A percentile compares a stretch with the other conserved stretches of the same genome.
phyloP scores from a whole-genome alignment of 2,329 filamentous ascomycete species.

The Setomelanomma holmii region DNA sequence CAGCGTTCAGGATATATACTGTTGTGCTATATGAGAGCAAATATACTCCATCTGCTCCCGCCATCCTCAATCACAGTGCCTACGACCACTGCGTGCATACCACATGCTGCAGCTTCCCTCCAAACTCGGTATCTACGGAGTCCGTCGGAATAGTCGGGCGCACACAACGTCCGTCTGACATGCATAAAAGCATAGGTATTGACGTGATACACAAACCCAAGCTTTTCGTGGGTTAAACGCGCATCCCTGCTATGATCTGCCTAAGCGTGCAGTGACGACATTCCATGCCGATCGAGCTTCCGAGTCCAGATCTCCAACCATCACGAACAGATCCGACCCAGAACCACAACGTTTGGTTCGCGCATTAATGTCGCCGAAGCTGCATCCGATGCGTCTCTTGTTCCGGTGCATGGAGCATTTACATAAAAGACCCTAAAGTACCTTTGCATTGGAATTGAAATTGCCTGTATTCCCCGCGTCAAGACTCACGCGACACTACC shows the following conservation, averaged over 20 bases:
- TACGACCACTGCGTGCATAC: too few relatives aligned
- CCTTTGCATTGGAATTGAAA: not conserved
- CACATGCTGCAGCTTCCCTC: too few relatives aligned
- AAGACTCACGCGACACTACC: not conserved
- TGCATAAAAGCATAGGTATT: not conserved
- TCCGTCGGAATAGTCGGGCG: not conserved
- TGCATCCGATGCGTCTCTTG: not conserved
- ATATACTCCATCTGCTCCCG: not conserved
- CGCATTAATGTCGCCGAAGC: conserved; percentile 3
- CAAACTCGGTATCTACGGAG: not conserved
- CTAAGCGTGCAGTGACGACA: conserved; percentile 32
- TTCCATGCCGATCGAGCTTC: conserved; percentile 27
- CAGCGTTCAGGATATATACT: not conserved
- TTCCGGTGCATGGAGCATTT: not conserved
- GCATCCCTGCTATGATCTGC: conserved; percentile 4
- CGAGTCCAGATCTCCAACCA: conserved; percentile 27
- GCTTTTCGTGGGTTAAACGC: not conserved
- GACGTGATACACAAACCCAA: not conserved
- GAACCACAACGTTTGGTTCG: conserved; percentile 7
- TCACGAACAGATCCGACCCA: conserved; percentile 11
- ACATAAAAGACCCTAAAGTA: not conserved
- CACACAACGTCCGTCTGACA: not conserved
- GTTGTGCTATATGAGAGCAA: not conserved
- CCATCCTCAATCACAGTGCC: not conserved
- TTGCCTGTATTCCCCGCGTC: not conserved